Conservation (phyloP, 768 basidiomycete genomes). For the Suillus bovinus region DNA sequence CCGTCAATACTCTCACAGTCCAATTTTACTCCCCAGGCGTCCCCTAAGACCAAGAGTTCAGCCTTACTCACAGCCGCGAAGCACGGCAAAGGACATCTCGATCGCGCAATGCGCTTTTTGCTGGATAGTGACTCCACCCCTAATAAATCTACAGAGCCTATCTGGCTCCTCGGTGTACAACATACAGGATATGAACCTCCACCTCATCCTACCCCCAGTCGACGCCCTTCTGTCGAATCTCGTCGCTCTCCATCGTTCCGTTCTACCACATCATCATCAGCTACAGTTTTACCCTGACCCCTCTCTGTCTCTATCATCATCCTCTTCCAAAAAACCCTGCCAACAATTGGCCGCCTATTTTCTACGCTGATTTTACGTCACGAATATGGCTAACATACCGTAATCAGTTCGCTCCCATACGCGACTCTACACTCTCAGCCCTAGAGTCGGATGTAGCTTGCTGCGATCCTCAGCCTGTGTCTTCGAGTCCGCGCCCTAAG, state of each 20-base stretch:
- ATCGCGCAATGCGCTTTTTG: conserved; percentile 87
- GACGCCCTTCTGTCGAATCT: conserved; percentile 43
- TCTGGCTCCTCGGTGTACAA: conserved; percentile 87
- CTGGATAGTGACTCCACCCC: conserved; percentile 87
- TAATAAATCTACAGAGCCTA: conserved; percentile 78
- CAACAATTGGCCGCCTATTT: conserved; percentile 72
- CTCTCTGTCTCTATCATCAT: conserved; percentile 38
- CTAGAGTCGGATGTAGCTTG: conserved; percentile 39
- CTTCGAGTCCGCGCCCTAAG: conserved; percentile 45
- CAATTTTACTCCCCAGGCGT: conserved; percentile 28
- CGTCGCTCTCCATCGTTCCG: conserved; percentile 44
- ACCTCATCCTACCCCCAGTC: conserved; percentile 27
- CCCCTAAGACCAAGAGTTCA: conserved; percentile 46
- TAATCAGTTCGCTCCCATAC: conserved; percentile 80
- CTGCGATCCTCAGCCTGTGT: conserved; percentile 33
- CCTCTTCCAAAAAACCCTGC: conserved; percentile 32
- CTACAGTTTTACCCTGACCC: conserved; percentile 24
- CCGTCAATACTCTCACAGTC: conserved; percentile 57
- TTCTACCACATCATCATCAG: conserved; percentile 45
- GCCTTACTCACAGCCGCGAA: conserved; percentile 69
- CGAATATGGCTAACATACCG: conserved; percentile 93
- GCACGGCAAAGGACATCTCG: conserved; percentile 73
- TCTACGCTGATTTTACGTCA: conserved; percentile 88
- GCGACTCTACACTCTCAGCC: conserved; percentile 52
- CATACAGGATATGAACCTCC: conserved; percentile 72